phyloP scores from a whole-genome alignment of 2,329 filamentous ascomycete genomes.

The Epichloe aotearoae region DNA sequence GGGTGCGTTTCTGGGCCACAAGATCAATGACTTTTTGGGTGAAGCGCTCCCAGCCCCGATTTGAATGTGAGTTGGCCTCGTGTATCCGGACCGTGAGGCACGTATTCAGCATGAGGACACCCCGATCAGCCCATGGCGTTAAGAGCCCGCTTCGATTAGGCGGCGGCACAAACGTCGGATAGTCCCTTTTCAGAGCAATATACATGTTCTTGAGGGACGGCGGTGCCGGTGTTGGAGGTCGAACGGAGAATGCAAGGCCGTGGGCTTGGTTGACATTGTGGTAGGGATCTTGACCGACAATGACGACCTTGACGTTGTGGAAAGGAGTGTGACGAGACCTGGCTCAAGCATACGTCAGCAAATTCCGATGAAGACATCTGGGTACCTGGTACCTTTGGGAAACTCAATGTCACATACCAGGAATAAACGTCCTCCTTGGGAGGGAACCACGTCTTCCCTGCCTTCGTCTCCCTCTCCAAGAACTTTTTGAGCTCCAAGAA shows the following conservation, averaged over 20 bases:
- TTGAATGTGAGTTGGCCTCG: constrained; percentile 73
- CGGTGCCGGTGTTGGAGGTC: constrained; percentile 74
- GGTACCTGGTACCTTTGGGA: neutral
- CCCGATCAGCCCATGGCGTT: constrained; percentile 86
- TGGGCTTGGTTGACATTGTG: constrained; percentile 94
- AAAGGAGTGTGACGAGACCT: constrained; percentile 65
- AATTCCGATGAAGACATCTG: neutral
- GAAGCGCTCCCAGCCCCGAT: constrained; percentile 83
- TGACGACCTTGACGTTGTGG: constrained; percentile 76
- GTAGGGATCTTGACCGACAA: constrained; percentile 93
- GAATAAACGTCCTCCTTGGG: constrained; percentile 84
- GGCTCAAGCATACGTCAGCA: neutral
- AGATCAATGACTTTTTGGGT: constrained; percentile 86
- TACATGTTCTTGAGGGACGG: constrained; percentile 93
- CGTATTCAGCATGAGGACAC: constrained; percentile 87
- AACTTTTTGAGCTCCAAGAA: constrained; percentile 86
- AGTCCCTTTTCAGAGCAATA: constrained; percentile 74
- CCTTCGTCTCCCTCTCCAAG: constrained; percentile 60
- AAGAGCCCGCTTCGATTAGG: constrained; percentile 69
- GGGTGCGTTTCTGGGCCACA: constrained; percentile 60
- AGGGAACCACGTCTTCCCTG: constrained; percentile 72
- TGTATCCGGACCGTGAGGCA: constrained; percentile 87
- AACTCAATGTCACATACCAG: constrained; percentile 46
- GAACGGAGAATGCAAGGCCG: constrained; percentile 89
- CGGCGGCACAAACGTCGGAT: constrained; percentile 63